Evolutionary conservation across 495 filamentous ascomycete species (phyloP).

Genomic region (Entonaema liquescens): DNA sequence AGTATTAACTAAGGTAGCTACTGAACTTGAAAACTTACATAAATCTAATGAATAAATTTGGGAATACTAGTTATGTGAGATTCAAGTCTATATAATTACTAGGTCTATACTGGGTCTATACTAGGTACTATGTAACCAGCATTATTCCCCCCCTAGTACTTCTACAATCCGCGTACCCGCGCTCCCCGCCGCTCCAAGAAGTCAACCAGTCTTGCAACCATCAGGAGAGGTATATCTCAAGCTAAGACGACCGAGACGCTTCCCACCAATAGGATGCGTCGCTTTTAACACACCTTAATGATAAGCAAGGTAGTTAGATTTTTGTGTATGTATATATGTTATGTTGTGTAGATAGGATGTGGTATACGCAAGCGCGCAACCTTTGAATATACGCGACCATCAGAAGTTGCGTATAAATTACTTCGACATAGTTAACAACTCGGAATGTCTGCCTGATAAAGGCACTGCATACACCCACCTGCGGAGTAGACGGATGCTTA

Average conservation of each 20-base stretch:
- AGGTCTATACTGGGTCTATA: not conserved
- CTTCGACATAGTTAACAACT: conserved; percentile 5
- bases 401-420: conserved; percentile 25
- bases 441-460: conserved; percentile 3
- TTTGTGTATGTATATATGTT: conserved; percentile 1
- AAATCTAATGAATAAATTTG: conserved; percentile 6
- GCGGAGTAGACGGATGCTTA: conserved; percentile 9
- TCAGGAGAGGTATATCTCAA: conserved; percentile 20
- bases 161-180: conserved; percentile 20
- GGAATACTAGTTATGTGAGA: not conserved
- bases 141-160: not conserved
- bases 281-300: conserved; percentile 27
- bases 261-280: conserved; percentile 26
- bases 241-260: conserved; percentile 16
- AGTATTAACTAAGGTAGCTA: not conserved
- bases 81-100: too few species aligned
- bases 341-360: conserved; percentile 6
- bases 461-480: conserved; percentile 12
- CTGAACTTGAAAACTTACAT: not conserved
- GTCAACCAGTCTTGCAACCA: conserved; percentile 30
- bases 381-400: conserved; percentile 27
- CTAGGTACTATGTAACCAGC: not conserved
- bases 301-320: conserved; percentile 24
- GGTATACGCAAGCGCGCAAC: conserved; percentile 33
- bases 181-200: conserved; percentile 29